Conservation (phyloP, 2,329 filamentous ascomycete species). For the Aspergillus tamarii region DNA sequence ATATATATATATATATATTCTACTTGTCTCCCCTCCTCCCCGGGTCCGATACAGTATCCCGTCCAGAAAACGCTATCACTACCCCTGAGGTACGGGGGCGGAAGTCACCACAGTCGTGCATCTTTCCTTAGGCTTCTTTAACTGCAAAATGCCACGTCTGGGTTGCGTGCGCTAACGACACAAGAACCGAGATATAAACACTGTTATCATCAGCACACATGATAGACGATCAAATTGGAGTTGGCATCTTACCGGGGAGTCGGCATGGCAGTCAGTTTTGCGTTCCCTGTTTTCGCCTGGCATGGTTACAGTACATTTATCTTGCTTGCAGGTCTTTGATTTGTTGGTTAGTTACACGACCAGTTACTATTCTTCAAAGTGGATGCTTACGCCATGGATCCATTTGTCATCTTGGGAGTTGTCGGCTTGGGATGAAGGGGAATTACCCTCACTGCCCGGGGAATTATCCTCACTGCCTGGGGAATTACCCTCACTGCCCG, state of each 20-base stretch:
- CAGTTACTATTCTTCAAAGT: neutral
- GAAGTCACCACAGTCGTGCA: too few relatives aligned
- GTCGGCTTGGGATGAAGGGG: too few relatives aligned
- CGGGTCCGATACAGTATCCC: too few relatives aligned
- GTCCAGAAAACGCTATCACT: too few relatives aligned
- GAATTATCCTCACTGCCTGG: too few relatives aligned
- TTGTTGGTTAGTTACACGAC: neutral
- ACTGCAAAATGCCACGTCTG: neutral
- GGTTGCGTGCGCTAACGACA: neutral
- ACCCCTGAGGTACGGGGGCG: neutral
- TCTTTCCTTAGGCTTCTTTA: neutral
- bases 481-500: too few relatives aligned
- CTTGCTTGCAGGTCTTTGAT: neutral
- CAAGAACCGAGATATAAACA: neutral
- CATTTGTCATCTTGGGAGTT: too few relatives aligned
- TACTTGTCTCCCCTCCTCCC: neutral
- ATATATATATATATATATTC: too few relatives aligned
- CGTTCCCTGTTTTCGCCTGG: neutral
- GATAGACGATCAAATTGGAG: neutral
- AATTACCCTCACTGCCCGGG: too few relatives aligned
- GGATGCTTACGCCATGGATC: neutral
- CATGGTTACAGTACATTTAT: neutral
- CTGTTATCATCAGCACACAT: neutral
- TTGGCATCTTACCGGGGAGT: neutral
- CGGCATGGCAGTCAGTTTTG: fast-evolving